Base-by-base conservation (phyloP, 73 alveolate species). In the Halteria grandinella region DNA sequence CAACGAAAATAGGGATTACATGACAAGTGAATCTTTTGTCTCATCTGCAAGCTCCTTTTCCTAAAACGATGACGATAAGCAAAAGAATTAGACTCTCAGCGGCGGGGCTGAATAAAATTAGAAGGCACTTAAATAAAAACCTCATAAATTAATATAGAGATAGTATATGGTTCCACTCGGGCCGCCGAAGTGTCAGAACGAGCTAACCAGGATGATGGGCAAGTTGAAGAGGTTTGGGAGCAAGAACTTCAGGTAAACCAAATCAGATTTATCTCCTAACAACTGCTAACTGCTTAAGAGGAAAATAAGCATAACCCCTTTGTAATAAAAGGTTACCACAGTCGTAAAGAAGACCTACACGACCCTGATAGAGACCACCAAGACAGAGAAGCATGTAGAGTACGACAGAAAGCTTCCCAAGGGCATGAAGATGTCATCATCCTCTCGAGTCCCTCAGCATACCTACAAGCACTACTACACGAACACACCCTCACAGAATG, bases 251-350 rank as follows among this genome's bases (percentile, higher is more conserved):
- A 60, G 39, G 24, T n/a, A 25, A 60, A 11, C 15, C 18, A 33
- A 36, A 5, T 43, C 37, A 20, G 21, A 60, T 23, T n/a, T 5
- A 14, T 24, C 10, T 6, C 36, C 43, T 1, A 37, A 27, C 41
- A 36, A 60, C 21, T 40, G 53, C 24, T 32, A n/a, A 7, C 48
- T 21, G 37, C 15, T 21, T 1, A 34, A 31, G 27, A 60, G 77
- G 43, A 60, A 60, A 31, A 60, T 60, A 40, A 55, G 43, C 24
- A 60, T 60, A 1, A 60, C 60, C 24, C 77, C 77, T 6, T n/a
- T 60, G 43, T 40, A 60, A 8, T 55, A 60, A 40, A 60, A 60
- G 28, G 48, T 60, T 37, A 60, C 37, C 48, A 60, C 77, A 5
- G 59, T 37, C 5, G 51, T 60, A 20, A 6, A 60, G 28, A 60